Conservation (phyloP, 371 early-diverging fungal genomes). For the Rhizopus delemar region DNA sequence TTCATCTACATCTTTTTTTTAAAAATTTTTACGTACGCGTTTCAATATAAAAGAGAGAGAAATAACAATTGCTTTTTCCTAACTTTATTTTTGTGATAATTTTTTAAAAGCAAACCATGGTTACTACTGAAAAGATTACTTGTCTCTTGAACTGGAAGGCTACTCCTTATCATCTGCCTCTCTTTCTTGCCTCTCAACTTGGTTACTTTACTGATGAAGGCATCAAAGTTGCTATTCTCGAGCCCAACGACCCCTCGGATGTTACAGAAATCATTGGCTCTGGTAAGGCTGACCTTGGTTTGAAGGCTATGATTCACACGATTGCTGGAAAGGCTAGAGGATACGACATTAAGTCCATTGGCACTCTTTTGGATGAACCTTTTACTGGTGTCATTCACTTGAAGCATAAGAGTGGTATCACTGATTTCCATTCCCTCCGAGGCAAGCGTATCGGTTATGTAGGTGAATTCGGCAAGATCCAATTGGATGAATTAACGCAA, state of each 20-base stretch:
- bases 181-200: conserved; percentile 65
- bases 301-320: conserved; percentile 75
- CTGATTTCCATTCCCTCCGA: conserved; percentile 55
- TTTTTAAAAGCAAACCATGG: neutral
- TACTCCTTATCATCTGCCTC: conserved; percentile 66
- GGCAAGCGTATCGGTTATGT: conserved; percentile 69
- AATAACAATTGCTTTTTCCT: neutral
- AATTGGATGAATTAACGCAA: conserved; percentile 62
- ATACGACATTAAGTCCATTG: conserved; percentile 65
- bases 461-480: conserved; percentile 70
- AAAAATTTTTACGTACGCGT: neutral
- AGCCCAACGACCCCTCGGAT: conserved; percentile 67
- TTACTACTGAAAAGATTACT: conserved; percentile 61
- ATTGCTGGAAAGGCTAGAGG: conserved; percentile 71
- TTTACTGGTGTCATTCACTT: conserved; percentile 68
- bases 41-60: neutral
- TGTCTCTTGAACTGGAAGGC: conserved; percentile 64
- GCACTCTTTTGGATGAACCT: conserved; percentile 68
- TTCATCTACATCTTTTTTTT: neutral
- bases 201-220: conserved; percentile 62
- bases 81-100: neutral
- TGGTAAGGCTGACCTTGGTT: conserved; percentile 66
- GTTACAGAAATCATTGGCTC: conserved; percentile 68
- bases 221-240: conserved; percentile 65
- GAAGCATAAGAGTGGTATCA: conserved; percentile 56